A percentile compares a stretch with the other conserved stretches of the same genome.
Conservation (phyloP, 257 asterid genomes). For the Anisodus acutangulus region DNA sequence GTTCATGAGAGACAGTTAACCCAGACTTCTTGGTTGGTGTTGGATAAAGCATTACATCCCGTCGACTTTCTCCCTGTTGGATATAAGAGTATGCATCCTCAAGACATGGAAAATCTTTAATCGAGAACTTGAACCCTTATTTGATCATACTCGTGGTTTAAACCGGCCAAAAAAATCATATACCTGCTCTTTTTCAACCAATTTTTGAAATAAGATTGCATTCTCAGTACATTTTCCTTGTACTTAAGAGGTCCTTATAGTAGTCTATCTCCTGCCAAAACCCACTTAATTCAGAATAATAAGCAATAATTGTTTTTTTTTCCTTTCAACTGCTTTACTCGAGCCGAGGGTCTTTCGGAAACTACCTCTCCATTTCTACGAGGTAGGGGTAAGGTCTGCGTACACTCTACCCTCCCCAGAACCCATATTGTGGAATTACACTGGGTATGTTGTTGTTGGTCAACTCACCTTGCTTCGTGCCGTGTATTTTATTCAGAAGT, state of each 20-base stretch:
- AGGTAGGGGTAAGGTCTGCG: too few relatives aligned
- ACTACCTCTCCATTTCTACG: too few relatives aligned
- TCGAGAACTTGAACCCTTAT: not conserved
- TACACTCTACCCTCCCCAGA: too few relatives aligned
- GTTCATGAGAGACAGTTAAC: not conserved
- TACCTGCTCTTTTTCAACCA: not conserved
- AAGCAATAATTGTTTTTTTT: not conserved
- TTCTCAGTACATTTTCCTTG: not conserved
- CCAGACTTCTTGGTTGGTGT: not conserved
- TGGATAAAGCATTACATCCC: not conserved
- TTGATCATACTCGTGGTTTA: not conserved
- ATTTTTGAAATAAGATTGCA: not conserved
- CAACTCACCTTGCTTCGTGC: not conserved
- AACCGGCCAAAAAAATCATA: not conserved
- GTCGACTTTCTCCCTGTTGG: not conserved
- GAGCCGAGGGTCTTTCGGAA: too few relatives aligned
- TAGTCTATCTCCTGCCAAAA: not conserved
- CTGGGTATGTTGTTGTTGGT: not conserved
- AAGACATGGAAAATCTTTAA: not conserved
- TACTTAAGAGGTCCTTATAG: not conserved
- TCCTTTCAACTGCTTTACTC: too few relatives aligned
- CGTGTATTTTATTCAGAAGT: not conserved
- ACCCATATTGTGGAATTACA: too few relatives aligned
- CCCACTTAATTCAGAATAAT: not conserved
- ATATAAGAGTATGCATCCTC: not conserved